Conservation (phyloP, 768 basidiomycete genomes). For the Lactifluus hygrophoroides region DNA sequence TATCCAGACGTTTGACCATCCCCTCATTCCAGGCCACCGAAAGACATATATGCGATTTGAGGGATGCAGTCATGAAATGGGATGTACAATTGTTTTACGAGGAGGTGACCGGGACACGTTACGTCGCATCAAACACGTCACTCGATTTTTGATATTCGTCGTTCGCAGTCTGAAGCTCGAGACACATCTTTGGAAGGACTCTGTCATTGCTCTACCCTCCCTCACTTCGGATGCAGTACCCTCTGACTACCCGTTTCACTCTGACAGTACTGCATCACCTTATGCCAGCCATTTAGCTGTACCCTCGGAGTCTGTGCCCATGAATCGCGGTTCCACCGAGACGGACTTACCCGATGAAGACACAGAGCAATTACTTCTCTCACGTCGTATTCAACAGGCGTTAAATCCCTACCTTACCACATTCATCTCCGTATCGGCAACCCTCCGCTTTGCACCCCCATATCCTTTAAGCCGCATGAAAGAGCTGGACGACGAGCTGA, state of each 20-base stretch:
- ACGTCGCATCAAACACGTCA: constrained; percentile 83
- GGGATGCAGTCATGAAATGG: constrained; percentile 87
- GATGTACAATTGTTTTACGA: constrained; percentile 87
- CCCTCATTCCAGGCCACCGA: constrained; percentile 83
- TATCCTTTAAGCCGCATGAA: constrained; percentile 84
- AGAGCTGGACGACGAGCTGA: constrained; percentile 73
- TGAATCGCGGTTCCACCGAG: not conserved
- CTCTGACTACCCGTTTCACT: constrained; percentile 22
- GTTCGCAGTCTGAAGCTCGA: constrained; percentile 92
- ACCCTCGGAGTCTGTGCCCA: not conserved
- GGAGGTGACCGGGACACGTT: constrained; percentile 80
- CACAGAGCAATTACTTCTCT: constrained; percentile 57
- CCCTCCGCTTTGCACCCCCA: constrained; percentile 86
- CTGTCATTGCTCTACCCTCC: constrained; percentile 64
- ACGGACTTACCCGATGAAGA: constrained; percentile 55
- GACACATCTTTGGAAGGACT: constrained; percentile 89
- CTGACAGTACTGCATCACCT: not conserved
- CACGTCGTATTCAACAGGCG: constrained; percentile 70
- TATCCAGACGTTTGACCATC: constrained; percentile 91
- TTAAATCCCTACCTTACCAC: constrained; percentile 79
- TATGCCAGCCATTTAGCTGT: not conserved
- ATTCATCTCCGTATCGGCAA: constrained; percentile 90
- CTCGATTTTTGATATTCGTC: constrained; percentile 84
- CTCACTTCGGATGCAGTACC: constrained; percentile 63
- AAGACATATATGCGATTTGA: constrained; percentile 99